These are phyloP conservation scores for Fomitiporia mediterranea DNA, from an alignment of 1,284 basidiomycete species.

Conservation along the genomic window DNA sequence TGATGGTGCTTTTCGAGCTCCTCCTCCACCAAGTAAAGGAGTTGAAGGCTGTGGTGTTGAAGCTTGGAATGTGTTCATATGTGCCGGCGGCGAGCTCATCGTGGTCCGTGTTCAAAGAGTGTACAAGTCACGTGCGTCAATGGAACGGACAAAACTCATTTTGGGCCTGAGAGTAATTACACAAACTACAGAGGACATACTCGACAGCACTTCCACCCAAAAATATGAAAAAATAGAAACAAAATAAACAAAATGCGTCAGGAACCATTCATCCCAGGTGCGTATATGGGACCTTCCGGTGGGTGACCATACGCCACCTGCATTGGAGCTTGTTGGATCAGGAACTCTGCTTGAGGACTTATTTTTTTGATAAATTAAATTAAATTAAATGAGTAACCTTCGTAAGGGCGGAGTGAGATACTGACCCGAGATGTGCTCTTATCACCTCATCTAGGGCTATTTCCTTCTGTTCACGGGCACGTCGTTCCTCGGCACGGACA, in stretches of 20 bases:
- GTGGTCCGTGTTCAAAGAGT: neutral
- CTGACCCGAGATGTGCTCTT: constrained; percentile 48
- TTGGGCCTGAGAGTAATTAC: too few species aligned
- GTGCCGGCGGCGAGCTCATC: constrained; percentile 13
- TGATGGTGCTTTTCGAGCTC: constrained; percentile 5
- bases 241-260: neutral
- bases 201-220: too few species aligned
- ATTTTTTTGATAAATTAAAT: neutral
- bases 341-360: constrained; percentile 17
- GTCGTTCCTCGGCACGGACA: constrained; percentile 47
- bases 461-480: constrained; percentile 53
- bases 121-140: neutral
- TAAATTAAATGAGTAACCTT: neutral
- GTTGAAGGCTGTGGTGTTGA: constrained; percentile 12
- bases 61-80: constrained; percentile 2
- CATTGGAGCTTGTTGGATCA: constrained; percentile 15
- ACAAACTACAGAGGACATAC: too few species aligned
- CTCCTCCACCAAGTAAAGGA: constrained; percentile 4
- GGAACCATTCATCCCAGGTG: constrained; percentile 1
- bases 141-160: too few species aligned
- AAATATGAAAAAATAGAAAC: neutral
- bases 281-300: neutral
- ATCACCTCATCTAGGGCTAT: constrained; percentile 48
- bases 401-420: constrained; percentile 19
- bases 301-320: neutral